Evolutionary conservation across 2,329 filamentous ascomycete genomes (phyloP).

Genomic region (Cladosporium velox): DNA sequence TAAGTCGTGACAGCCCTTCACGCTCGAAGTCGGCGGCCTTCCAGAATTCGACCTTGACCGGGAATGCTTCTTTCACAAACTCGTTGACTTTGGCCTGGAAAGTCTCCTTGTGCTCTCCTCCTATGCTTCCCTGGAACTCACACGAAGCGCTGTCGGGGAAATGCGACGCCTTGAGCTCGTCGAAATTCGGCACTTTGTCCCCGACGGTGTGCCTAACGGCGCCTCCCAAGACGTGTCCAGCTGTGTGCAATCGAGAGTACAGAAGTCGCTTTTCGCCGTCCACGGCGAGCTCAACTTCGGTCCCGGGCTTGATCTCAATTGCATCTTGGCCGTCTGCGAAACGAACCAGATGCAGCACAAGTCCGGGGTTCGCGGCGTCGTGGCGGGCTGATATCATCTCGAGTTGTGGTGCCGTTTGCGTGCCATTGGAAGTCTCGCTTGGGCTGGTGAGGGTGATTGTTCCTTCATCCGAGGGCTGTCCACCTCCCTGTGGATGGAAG

Average conservation of each 20-base stretch:
- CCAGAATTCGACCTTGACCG: conserved; percentile 69
- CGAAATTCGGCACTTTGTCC: conserved; percentile 55
- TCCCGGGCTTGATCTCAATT: conserved; percentile 44
- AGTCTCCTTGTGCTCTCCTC: conserved; percentile 60
- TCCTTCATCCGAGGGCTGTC: conserved; percentile 70
- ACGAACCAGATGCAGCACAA: conserved; percentile 66
- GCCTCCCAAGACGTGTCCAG: conserved; percentile 70
- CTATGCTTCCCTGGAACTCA: conserved; percentile 69
- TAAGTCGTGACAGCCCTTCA: conserved; percentile 58
- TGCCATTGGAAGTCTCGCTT: background rate
- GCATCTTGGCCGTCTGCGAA: conserved; percentile 43
- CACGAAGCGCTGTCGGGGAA: conserved; percentile 67
- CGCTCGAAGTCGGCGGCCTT: conserved; percentile 60
- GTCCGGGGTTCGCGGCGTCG: conserved; percentile 51
- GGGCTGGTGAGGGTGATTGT: conserved; percentile 46
- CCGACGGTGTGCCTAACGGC: conserved; percentile 64
- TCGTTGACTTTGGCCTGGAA: conserved; percentile 66
- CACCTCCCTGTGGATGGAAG: conserved; percentile 74
- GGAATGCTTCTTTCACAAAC: conserved; percentile 57
- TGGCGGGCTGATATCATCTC: conserved; percentile 60
- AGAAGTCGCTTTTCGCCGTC: conserved; percentile 62
- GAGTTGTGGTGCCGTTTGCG: conserved; percentile 41
- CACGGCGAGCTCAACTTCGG: conserved; percentile 58
- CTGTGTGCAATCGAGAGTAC: conserved; percentile 71
- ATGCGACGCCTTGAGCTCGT: conserved; percentile 72